phyloP scores from a whole-genome alignment of 2,329 filamentous ascomycete genomes.

The Cladosporium colombiae region DNA sequence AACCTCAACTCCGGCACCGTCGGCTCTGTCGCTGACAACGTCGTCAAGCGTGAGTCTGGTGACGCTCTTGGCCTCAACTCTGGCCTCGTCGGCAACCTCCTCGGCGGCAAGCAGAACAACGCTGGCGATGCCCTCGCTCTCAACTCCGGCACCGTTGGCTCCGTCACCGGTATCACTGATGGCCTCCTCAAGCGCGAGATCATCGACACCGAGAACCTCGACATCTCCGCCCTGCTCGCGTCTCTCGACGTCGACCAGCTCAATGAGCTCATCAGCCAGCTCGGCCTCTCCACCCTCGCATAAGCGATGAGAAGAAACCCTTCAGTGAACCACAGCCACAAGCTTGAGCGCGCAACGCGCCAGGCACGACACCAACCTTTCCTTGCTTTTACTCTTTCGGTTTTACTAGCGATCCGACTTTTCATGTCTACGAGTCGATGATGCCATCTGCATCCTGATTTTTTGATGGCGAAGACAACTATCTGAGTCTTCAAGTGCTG shows the following conservation, averaged over 20 bases:
- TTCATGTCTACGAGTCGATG: conserved; percentile 8
- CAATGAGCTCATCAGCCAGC: conserved; percentile 2
- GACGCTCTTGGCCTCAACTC: background rate
- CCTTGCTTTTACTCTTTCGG: background rate
- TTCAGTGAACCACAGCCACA: background rate
- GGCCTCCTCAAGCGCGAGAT: conserved; percentile 3
- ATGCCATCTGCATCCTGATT: conserved; percentile 9
- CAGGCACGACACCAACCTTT: conserved; percentile 1
- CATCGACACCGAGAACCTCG: conserved; percentile 7
- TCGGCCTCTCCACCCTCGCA: background rate
- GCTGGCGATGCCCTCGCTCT: background rate
- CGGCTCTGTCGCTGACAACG: background rate
- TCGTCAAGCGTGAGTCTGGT: background rate
- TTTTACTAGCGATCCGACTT: conserved; percentile 5
- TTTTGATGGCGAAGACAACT: background rate
- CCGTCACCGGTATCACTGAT: background rate
- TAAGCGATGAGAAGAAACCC: background rate
- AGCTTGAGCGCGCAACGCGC: background rate
- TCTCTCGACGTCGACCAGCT: conserved; percentile 5
- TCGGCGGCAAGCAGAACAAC: conserved; percentile 1
- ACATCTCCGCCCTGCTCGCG: background rate
- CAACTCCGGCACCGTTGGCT: background rate
- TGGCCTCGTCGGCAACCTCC: background rate
- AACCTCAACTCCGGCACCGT: background rate
- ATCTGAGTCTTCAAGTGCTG: background rate